phyloP scores from a whole-genome alignment of 1,284 basidiomycete genomes.

The Malassezia equina region DNA sequence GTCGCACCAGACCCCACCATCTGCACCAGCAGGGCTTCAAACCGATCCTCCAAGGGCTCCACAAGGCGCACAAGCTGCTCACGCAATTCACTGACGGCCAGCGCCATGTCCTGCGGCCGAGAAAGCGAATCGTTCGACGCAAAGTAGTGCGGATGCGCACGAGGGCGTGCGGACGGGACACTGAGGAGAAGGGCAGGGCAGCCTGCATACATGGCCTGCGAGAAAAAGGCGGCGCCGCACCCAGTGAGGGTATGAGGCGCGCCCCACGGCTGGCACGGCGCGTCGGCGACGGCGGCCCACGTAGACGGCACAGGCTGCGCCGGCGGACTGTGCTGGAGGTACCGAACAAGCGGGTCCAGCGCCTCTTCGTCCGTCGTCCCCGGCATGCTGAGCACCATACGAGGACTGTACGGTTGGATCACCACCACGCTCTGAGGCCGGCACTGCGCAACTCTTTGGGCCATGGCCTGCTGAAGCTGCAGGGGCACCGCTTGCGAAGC shows the following conservation, averaged over 20 bases:
- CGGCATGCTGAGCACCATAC: neutral
- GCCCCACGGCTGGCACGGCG: conserved; percentile 2
- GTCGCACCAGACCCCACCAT: neutral
- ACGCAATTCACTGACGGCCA: neutral
- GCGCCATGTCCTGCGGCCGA: neutral
- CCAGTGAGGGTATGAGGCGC: conserved; percentile 10
- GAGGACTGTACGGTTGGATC: conserved; percentile 1
- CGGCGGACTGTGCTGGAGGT: neutral
- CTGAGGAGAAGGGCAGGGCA: conserved; percentile 1
- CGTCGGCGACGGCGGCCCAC: neutral
- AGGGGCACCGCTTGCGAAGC: neutral
- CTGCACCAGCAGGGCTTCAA: neutral
- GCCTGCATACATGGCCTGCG: neutral
- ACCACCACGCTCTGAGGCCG: neutral
- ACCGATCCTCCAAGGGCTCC: neutral
- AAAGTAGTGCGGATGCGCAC: neutral
- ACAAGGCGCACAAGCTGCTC: neutral
- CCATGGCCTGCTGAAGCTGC: neutral
- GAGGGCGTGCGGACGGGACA: neutral
- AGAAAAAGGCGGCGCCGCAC: conserved; percentile 3
- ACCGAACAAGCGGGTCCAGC: neutral
- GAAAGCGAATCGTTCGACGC: neutral
- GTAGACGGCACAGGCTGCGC: neutral
- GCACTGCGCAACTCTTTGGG: neutral
- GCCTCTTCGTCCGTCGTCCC: neutral